Conservation (phyloP, 228 moss, liverwort and hornwort genomes). For the Sphagnum magellanicum region DNA sequence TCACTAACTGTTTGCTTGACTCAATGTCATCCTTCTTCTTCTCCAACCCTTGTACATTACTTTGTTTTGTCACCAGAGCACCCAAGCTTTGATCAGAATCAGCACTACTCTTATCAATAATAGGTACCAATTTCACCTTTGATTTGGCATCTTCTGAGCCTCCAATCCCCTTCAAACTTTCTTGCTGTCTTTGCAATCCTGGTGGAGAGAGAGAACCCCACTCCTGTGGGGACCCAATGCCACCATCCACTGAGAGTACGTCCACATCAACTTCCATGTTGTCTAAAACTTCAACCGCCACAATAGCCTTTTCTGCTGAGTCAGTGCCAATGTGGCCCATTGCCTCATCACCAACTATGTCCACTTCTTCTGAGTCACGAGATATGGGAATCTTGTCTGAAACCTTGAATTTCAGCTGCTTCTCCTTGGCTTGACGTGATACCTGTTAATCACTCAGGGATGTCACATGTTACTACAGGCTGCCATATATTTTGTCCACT, state of each 20-base stretch:
- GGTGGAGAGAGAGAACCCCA: constrained; percentile 41
- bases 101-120: constrained; percentile 17
- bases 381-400: constrained; percentile 40
- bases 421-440: constrained; percentile 44
- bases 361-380: constrained; percentile 63
- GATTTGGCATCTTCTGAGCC: constrained; percentile 1
- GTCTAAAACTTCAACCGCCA: constrained; percentile 35
- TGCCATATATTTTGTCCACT: too few species aligned
- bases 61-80: too few species aligned
- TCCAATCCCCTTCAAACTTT: constrained; percentile 11
- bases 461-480: too few species aligned
- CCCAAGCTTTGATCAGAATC: constrained; percentile 49
- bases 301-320: constrained; percentile 24
- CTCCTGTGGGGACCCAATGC: constrained; percentile 45
- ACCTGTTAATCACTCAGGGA: constrained; percentile 13
- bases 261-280: constrained; percentile 77
- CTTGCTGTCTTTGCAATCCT: constrained; percentile 21
- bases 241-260: constrained; percentile 70
- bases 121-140: not conserved
- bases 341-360: constrained; percentile 53
- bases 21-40: too few species aligned
- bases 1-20: constrained; percentile 14
- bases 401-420: constrained; percentile 47
- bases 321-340: constrained; percentile 20
- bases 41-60: too few species aligned